These are phyloP conservation scores for Trametes cinnabarina DNA, from an alignment of 768 basidiomycete species.

Conservation along the genomic window DNA sequence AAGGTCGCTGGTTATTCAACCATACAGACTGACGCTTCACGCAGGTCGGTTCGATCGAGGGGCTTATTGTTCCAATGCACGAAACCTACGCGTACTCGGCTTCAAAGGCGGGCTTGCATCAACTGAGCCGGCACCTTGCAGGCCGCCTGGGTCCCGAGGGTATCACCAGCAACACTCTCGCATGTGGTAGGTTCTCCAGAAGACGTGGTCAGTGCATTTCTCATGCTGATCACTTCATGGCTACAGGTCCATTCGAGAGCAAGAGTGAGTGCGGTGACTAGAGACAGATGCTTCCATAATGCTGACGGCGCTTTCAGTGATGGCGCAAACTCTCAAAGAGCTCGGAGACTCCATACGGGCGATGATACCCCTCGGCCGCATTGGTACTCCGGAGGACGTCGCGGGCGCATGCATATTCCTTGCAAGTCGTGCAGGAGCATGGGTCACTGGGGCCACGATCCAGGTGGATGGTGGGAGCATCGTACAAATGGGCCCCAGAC, in stretches of 20 bases:
- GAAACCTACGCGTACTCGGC: slow-evolving; percentile 68
- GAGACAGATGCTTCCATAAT: not conserved
- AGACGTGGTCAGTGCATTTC: not conserved
- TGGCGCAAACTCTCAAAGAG: slow-evolving; percentile 48
- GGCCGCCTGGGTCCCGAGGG: slow-evolving; percentile 54
- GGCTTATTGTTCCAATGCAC: slow-evolving; percentile 46
- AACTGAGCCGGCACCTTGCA: slow-evolving; percentile 57
- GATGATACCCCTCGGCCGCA: slow-evolving; percentile 47
- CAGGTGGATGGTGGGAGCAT: slow-evolving; percentile 59
- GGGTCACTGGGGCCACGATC: slow-evolving; percentile 63
- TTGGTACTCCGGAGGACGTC: slow-evolving; percentile 65
- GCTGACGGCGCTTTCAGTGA: slow-evolving; percentile 40
- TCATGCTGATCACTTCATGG: not conserved
- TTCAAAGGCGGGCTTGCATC: slow-evolving; percentile 61
- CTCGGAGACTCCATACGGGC: slow-evolving; percentile 43
- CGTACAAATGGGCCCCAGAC: slow-evolving; percentile 33
- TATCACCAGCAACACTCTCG: slow-evolving; percentile 62
- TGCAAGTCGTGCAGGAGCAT: slow-evolving; percentile 56
- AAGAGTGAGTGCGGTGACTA: slow-evolving; percentile 27
- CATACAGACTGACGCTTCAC: not conserved
- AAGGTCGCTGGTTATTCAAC: too few species aligned
- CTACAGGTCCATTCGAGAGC: slow-evolving; percentile 31
- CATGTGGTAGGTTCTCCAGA: slow-evolving; percentile 49
- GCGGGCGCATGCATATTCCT: slow-evolving; percentile 63
- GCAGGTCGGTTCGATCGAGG: slow-evolving; percentile 44